phyloP scores from a whole-genome alignment of 176 grass and related monocot genomes.

The Paspalum vaginatum region DNA sequence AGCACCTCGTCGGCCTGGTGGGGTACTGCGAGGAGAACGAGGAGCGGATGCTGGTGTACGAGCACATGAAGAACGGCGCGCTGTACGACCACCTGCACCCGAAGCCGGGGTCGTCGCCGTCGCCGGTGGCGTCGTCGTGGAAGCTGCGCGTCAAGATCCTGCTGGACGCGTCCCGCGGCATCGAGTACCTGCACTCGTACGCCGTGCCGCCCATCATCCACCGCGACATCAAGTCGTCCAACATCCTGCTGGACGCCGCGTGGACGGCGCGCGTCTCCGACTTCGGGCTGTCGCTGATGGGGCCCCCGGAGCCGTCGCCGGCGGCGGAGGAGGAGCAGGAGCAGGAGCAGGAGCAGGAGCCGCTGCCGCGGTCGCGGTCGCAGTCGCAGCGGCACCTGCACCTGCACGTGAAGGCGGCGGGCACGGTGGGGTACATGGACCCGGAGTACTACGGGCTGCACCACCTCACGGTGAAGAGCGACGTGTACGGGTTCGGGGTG shows the following conservation, averaged over 20 bases:
- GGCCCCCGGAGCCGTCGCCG: slow-evolving; percentile 36
- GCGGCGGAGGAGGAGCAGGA: background rate
- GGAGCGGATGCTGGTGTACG: slow-evolving; percentile 89
- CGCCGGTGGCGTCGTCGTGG: slow-evolving; percentile 68
- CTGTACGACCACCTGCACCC: slow-evolving; percentile 92
- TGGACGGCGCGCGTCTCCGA: slow-evolving; percentile 91
- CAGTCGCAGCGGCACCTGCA: slow-evolving; percentile 28
- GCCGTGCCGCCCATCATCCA: slow-evolving; percentile 98
- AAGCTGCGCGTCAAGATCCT: slow-evolving; percentile 84
- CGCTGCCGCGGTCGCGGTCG: background rate
- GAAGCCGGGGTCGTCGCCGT: background rate
- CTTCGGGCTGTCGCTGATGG: slow-evolving; percentile 85
- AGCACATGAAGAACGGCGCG: slow-evolving; percentile 96
- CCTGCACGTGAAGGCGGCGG: slow-evolving; percentile 60
- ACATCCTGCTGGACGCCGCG: slow-evolving; percentile 75
- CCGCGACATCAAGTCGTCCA: slow-evolving; percentile 98
- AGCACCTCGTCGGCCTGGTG: slow-evolving; percentile 80
- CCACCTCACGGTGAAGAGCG: slow-evolving; percentile 90
- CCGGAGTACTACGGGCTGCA: slow-evolving; percentile 96
- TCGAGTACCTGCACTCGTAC: slow-evolving; percentile 97
- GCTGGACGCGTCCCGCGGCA: slow-evolving; percentile 78
- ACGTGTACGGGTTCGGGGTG: slow-evolving; percentile 91
- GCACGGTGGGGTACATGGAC: slow-evolving; percentile 98
- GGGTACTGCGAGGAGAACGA: slow-evolving; percentile 89
- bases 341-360: background rate